Percentiles rank a stretch among this genome's conserved stretches.
Evolutionary conservation across 176 grass and related monocot species (phyloP).

Genomic region (Zoysia japonica): DNA sequence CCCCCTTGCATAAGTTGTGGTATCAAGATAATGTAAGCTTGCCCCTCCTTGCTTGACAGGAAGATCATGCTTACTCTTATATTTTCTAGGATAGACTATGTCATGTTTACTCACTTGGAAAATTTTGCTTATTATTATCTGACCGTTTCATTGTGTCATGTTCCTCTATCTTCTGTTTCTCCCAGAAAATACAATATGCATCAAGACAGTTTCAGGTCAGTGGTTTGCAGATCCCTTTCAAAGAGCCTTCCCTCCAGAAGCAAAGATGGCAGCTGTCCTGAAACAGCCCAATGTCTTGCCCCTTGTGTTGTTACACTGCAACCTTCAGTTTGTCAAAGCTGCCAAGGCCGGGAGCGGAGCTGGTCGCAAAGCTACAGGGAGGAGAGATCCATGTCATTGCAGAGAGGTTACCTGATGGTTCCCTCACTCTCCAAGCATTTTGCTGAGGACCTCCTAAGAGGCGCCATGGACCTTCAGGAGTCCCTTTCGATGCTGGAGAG

Average conservation of each 20-base stretch:
- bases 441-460: slow-evolving; percentile 67
- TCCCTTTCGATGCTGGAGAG: slow-evolving; percentile 76
- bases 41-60: slow-evolving; percentile 7
- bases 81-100: not conserved
- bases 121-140: slow-evolving; percentile 24
- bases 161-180: slow-evolving; percentile 3
- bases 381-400: slow-evolving; percentile 48
- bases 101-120: slow-evolving; percentile 27
- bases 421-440: slow-evolving; percentile 61
- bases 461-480: slow-evolving; percentile 73
- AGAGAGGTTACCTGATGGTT: slow-evolving; percentile 44
- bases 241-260: slow-evolving; percentile 50
- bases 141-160: slow-evolving; percentile 33
- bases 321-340: slow-evolving; percentile 37
- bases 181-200: slow-evolving; percentile 58
- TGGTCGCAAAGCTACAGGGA: slow-evolving; percentile 34
- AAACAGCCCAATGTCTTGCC: slow-evolving; percentile 20
- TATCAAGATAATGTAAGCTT: slow-evolving; percentile 38
- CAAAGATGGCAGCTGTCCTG: slow-evolving; percentile 40
- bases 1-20: not conserved
- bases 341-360: slow-evolving; percentile 31
- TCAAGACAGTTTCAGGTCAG: slow-evolving; percentile 83
- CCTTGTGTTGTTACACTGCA: slow-evolving; percentile 54
- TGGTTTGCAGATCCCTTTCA: slow-evolving; percentile 84
- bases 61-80: not conserved